Base-by-base conservation (phyloP, 2,329 filamentous ascomycete species). In the Macrophomina phaseolina region DNA sequence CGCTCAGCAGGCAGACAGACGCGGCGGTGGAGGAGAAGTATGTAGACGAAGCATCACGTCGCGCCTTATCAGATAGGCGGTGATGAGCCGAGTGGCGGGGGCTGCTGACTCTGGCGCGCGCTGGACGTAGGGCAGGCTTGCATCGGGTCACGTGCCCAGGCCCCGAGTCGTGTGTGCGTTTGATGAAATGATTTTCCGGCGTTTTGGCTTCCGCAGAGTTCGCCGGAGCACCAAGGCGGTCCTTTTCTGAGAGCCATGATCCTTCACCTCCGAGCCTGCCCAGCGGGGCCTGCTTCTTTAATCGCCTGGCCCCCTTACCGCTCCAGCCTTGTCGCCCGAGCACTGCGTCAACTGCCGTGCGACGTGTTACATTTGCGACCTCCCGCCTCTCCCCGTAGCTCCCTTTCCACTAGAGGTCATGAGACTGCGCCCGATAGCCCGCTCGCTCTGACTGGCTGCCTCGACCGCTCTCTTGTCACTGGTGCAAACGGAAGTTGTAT, bases 171-270 rank as follows among this genome's bases (percentile, higher is more conserved):
- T 62, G 58, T 49, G 58, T 49, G 58, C 16, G 32, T 23, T 62
- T 62, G 58, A 62, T 62, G 58, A 62, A 62, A 62, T 62, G 58
- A 62, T 62, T 62, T 62, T 62, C 58, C 45, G 56, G 34, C 36
- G 56, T 48, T 48, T 46, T 61, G 56, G 40, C 56, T 48, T 34
- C 42, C 56, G 42, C 42, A 62, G 58, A 12, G 58, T 36, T 32
- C 58, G 30, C 40, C 58, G 18, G 58, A 38, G 42, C 58, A 38
- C 11, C 42, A 45, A 23, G 58, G 42, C 58, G 45, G 58, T 18
- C 42, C 32, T 12, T 48, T 36, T 45, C 58, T 48, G 12, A 48
- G 12, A 48, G 58, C 45, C 58, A 38, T 62, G 58, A 62, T 62
- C 58, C 58, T 48, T 62, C 58, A 48, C 58, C 58, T 62, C 56